Evolutionary conservation across 352 stramenopile species (phyloP).

Genomic region (Pythium dissotocum): DNA sequence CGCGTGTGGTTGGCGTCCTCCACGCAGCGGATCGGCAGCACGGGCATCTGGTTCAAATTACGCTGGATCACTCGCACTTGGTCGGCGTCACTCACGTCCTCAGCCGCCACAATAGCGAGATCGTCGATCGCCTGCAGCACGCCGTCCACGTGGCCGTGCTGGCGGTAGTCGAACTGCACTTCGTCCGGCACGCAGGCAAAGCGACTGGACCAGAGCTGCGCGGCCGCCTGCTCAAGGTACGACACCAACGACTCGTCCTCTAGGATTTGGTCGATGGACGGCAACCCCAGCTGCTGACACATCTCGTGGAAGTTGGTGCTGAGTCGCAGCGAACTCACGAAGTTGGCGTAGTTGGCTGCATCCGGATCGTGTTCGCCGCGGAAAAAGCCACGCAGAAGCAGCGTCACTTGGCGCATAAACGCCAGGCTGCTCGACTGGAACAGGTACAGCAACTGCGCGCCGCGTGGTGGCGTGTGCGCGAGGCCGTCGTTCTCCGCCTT

Average conservation of each 20-base stretch:
- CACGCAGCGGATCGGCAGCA: conserved; percentile 52
- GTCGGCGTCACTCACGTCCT: conserved; percentile 18
- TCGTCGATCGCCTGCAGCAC: conserved; percentile 46
- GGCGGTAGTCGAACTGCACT: conserved; percentile 52
- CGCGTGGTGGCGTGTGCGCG: conserved; percentile 38
- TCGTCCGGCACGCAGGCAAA: conserved; percentile 52
- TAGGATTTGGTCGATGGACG: conserved; percentile 57
- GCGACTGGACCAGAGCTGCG: conserved; percentile 45
- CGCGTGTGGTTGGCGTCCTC: conserved; percentile 34
- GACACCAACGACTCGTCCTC: conserved; percentile 45
- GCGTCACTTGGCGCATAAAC: conserved; percentile 80
- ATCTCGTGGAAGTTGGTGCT: conserved; percentile 78
- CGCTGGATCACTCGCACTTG: conserved; percentile 36
- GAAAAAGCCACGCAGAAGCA: conserved; percentile 77
- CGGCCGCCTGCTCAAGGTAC: conserved; percentile 57
- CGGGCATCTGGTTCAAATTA: conserved; percentile 54
- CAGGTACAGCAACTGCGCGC: conserved; percentile 56
- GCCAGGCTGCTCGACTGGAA: conserved; percentile 75
- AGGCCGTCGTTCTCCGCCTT: conserved; percentile 25
- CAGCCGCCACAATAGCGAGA: conserved; percentile 12
- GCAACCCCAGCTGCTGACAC: conserved; percentile 73
- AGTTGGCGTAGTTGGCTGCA: conserved; percentile 74
- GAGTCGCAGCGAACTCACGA: conserved; percentile 70
- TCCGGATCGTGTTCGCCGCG: conserved; percentile 76
- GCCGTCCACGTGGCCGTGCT: conserved; percentile 48